Evolutionary conservation across 805 yeast species (phyloP).

Genomic region (Isabelozyma pseudorhagii): DNA sequence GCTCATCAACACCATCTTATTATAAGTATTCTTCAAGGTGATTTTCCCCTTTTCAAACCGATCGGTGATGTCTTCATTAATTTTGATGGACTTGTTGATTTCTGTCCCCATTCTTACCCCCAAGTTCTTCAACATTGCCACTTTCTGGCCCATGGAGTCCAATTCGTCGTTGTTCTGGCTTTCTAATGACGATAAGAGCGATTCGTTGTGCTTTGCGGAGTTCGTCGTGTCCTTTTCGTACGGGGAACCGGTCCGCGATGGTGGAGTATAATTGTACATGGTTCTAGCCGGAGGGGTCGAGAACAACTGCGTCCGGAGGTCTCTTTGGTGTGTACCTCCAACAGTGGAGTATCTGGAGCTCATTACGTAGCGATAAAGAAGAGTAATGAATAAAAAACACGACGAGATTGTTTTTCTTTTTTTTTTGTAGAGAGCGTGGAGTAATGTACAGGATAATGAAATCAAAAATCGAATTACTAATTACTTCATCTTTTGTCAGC

Average conservation of each 20-base stretch:
- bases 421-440: neutral
- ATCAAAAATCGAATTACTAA: neutral
- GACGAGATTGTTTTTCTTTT: neutral
- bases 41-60: constrained; percentile 37
- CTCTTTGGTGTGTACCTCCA: constrained; percentile 40
- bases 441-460: neutral
- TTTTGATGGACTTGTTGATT: constrained; percentile 36
- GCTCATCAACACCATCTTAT: constrained; percentile 44
- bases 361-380: constrained; percentile 9
- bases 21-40: constrained; percentile 40
- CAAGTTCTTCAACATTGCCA: constrained; percentile 37
- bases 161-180: constrained; percentile 42
- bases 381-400: neutral
- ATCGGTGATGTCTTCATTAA: constrained; percentile 41
- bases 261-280: constrained; percentile 15
- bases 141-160: constrained; percentile 39
- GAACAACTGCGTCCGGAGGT: constrained; percentile 40
- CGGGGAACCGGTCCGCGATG: constrained; percentile 34
- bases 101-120: constrained; percentile 43
- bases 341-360: constrained; percentile 24
- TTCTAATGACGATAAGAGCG: constrained; percentile 41
- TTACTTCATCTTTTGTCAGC: neutral
- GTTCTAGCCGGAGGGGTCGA: constrained; percentile 17
- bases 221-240: constrained; percentile 25
- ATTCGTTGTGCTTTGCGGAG: constrained; percentile 40